A percentile compares a stretch with the other conserved stretches of the same genome.
These are phyloP conservation scores for Entrophospora sp. DNA, from an alignment of 192 early-diverging fungal genomes.

Conservation along the genomic window DNA sequence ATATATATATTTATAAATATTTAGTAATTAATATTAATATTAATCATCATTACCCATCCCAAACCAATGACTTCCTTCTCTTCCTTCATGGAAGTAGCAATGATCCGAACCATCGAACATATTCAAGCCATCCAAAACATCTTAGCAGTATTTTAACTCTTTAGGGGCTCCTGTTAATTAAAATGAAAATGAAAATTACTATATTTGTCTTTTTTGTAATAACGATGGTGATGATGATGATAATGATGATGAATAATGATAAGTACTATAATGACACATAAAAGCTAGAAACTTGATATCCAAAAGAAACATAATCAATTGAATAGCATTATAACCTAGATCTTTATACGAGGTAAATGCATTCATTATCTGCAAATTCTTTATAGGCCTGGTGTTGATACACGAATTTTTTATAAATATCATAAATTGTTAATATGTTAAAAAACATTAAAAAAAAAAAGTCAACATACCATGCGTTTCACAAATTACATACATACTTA, in stretches of 20 bases:
- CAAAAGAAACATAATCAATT: conserved; percentile 91
- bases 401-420: conserved; percentile 65
- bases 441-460: no score
- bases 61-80: conserved; percentile 80
- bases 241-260: neutral
- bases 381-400: conserved; percentile 82
- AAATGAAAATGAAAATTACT: no score
- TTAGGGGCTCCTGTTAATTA: conserved; percentile 82
- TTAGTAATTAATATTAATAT: neutral
- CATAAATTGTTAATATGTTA: neutral
- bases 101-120: conserved; percentile 94
- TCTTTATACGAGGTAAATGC: conserved; percentile 83
- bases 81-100: conserved; percentile 91
- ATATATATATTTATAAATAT: no score
- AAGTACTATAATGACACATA: conserved; percentile 92
- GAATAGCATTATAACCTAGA: conserved; percentile 76
- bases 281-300: conserved; percentile 97
- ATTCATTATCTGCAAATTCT: conserved; percentile 79
- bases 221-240: no score
- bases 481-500: conserved; percentile 80
- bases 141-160: conserved; percentile 87
- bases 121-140: conserved; percentile 90
- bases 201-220: no score
- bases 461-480: conserved; percentile 81
- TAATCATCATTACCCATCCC: conserved; percentile 54